Conservation (phyloP, 1,284 basidiomycete genomes). For the Fomitopsis palustris region DNA sequence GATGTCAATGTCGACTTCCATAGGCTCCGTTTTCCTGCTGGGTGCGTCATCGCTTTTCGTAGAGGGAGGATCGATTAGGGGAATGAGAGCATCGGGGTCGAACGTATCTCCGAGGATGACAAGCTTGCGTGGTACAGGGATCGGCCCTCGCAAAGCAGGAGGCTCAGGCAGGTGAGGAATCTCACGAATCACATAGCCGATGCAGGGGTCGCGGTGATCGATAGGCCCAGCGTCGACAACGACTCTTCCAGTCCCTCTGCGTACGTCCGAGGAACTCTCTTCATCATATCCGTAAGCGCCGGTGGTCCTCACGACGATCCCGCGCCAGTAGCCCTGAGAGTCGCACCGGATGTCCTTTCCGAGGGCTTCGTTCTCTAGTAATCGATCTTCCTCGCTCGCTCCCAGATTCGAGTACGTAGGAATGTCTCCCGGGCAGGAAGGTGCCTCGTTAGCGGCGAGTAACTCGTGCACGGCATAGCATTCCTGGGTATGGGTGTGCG, state of each 20-base stretch:
- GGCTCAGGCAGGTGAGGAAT: conserved; percentile 33
- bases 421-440: conserved; percentile 38
- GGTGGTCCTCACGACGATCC: conserved; percentile 35
- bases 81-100: conserved; percentile 55
- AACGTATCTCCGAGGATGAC: conserved; percentile 62
- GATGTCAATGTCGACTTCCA: conserved; percentile 2
- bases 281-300: neutral
- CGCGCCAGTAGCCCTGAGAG: conserved; percentile 70
- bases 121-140: conserved; percentile 45
- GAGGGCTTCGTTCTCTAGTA: conserved; percentile 66
- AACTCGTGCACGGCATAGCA: conserved; percentile 84
- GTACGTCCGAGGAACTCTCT: neutral
- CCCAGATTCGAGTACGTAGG: neutral
- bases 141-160: conserved; percentile 27
- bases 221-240: conserved; percentile 82
- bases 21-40: neutral
- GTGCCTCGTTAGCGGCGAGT: conserved; percentile 50
- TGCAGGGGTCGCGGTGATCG: conserved; percentile 77
- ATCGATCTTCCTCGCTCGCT: conserved; percentile 25
- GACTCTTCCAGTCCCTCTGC: conserved; percentile 34
- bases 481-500: conserved; percentile 60
- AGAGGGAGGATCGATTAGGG: conserved; percentile 46
- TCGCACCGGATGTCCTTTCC: conserved; percentile 65
- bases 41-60: neutral
- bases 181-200: conserved; percentile 82